These are phyloP conservation scores for Ceratocystis lukuohia DNA, from an alignment of 2,329 filamentous ascomycete genomes.

Conservation along the genomic window DNA sequence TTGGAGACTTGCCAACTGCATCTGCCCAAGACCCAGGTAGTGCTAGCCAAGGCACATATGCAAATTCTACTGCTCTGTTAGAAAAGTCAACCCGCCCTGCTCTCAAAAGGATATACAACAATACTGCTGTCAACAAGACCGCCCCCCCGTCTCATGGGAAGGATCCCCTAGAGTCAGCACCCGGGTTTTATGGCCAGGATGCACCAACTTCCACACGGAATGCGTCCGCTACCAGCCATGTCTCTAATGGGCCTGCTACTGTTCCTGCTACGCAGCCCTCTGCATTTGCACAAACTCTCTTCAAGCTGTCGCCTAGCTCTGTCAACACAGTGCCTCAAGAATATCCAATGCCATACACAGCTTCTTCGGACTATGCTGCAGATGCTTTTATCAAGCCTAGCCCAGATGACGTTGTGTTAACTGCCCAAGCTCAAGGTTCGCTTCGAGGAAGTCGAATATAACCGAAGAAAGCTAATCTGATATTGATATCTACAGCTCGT, in stretches of 20 bases:
- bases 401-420: constrained; percentile 77
- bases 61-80: not conserved
- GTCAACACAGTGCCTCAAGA: constrained; percentile 23
- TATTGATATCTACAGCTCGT: constrained; percentile 12
- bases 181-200: not conserved
- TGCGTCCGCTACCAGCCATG: not conserved
- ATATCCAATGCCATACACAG: constrained; percentile 38
- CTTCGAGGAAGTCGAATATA: constrained; percentile 24
- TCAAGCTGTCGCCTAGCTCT: constrained; percentile 29
- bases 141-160: not conserved
- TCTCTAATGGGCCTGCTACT: not conserved
- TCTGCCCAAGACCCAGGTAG: not conserved
- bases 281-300: constrained; percentile 42
- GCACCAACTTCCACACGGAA: not conserved
- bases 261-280: constrained; percentile 31
- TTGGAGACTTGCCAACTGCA: not conserved
- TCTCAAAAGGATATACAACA: not conserved
- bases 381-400: constrained; percentile 72
- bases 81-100: not conserved
- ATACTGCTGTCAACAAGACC: not conserved
- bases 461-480: constrained; percentile 18
- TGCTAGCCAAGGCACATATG: not conserved
- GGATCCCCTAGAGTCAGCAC: not conserved
- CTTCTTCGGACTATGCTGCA: constrained; percentile 36
- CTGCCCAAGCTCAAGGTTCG: constrained; percentile 84